A percentile compares a stretch with the other conserved stretches of the same genome.
Evolutionary conservation across 495 filamentous ascomycete species (phyloP).

Genomic region (Xylaria grammica): DNA sequence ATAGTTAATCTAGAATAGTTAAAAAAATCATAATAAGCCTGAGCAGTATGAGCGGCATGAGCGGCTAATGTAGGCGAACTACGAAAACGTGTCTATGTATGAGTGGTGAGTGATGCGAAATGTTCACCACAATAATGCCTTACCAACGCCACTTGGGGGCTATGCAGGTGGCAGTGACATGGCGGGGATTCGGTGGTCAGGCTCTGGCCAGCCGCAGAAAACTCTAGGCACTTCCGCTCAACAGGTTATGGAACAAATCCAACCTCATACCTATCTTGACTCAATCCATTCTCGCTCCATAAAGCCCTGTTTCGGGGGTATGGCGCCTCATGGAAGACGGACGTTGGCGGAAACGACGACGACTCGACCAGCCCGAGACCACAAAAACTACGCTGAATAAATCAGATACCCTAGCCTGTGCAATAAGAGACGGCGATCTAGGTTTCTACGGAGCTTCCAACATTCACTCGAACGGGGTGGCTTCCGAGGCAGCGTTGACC

Average conservation of each 20-base stretch:
- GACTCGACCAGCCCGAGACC: background rate
- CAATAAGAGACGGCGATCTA: background rate
- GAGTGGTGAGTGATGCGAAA: constrained; percentile 24
- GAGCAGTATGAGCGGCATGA: too few species aligned
- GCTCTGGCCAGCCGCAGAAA: too few species aligned
- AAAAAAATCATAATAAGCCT: too few species aligned
- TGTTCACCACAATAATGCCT: constrained; percentile 30
- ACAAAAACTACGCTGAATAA: background rate
- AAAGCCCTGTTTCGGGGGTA: background rate
- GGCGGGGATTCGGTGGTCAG: constrained; percentile 27
- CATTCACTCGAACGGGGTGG: background rate
- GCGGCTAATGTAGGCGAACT: too few species aligned
- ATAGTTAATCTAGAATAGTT: too few species aligned
- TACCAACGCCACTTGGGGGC: background rate
- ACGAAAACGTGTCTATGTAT: too few species aligned
- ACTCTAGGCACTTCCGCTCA: background rate
- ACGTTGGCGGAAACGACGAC: background rate
- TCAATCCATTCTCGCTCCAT: too few species aligned
- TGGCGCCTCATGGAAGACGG: background rate
- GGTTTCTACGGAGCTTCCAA: background rate
- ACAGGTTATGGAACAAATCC: background rate
- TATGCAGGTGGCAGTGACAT: constrained; percentile 33
- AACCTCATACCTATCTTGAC: too few species aligned
- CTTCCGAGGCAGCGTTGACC: background rate
- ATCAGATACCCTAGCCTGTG: background rate